Conservation (phyloP, 306 rosid genomes). For the Alnus glutinosa region DNA sequence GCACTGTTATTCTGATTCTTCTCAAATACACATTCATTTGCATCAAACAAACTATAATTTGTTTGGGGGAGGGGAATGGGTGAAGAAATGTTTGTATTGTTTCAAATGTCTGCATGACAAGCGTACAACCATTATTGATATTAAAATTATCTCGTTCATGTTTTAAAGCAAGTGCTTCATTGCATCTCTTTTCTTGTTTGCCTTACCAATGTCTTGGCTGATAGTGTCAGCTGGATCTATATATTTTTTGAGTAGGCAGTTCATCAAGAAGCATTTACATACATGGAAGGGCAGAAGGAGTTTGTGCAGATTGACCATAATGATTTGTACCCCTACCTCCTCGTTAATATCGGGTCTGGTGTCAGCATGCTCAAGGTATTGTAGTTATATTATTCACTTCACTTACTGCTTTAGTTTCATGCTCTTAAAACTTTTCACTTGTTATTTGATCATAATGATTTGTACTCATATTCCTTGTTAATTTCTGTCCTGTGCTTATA, state of each 20-base stretch:
- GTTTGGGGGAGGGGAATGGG: background rate
- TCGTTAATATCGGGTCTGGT: conserved; percentile 95
- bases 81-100: background rate
- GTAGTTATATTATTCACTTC: conserved; percentile 21
- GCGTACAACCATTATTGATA: background rate
- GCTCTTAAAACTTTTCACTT: conserved; percentile 4
- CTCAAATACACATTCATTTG: background rate
- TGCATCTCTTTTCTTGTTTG: conserved; percentile 18
- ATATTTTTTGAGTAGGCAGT: conserved; percentile 61
- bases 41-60: background rate
- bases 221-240: conserved; percentile 21
- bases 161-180: conserved; percentile 11
- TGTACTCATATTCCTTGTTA: background rate
- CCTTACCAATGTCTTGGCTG: conserved; percentile 18
- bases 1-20: background rate
- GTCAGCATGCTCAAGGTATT: conserved; percentile 95
- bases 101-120: background rate
- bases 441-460: background rate
- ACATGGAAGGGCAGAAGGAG: conserved; percentile 68
- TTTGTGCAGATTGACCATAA: conserved; percentile 74
- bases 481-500: conserved; percentile 26
- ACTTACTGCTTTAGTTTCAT: conserved; percentile 17
- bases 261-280: conserved; percentile 77
- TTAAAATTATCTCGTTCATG: background rate
- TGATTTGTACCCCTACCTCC: conserved; percentile 88